Evolutionary conservation across 306 rosid species (phyloP).

Genomic region (Hippophae gyantsensis): DNA sequence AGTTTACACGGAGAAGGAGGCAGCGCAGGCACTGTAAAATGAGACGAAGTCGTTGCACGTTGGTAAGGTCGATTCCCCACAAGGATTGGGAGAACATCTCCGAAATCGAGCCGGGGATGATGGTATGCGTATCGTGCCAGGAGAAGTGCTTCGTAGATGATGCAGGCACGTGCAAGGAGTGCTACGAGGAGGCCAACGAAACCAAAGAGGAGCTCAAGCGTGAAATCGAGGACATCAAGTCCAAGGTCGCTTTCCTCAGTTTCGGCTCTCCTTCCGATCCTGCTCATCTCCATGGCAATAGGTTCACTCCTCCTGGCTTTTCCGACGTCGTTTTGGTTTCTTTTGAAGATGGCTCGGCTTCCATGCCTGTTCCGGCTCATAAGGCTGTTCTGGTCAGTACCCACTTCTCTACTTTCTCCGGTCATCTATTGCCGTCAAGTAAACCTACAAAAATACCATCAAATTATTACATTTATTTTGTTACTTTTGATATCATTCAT

Average conservation of each 20-base stretch:
- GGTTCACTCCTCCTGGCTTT: constrained; percentile 20
- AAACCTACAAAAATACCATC: no score
- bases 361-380: constrained; percentile 58
- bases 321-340: constrained; percentile 54
- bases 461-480: no score
- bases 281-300: constrained; percentile 15
- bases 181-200: constrained; percentile 78
- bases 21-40: constrained; percentile 1
- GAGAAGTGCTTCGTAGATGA: constrained; percentile 24
- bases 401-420: not conserved
- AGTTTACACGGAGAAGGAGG: no score
- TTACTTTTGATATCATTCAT: no score
- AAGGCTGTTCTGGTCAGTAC: constrained; percentile 65
- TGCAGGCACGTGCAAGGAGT: constrained; percentile 73
- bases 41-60: constrained; percentile 19
- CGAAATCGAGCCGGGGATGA: constrained; percentile 19
- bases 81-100: constrained; percentile 4
- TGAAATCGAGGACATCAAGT: constrained; percentile 63
- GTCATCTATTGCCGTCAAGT: not conserved
- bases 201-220: constrained; percentile 62
- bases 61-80: constrained; percentile 6
- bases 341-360: constrained; percentile 20
- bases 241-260: constrained; percentile 58
- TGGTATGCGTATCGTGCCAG: constrained; percentile 43
- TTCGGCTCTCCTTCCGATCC: constrained; percentile 25